Conservation (phyloP, 768 basidiomycete genomes). For the Leccinum variicolor region DNA sequence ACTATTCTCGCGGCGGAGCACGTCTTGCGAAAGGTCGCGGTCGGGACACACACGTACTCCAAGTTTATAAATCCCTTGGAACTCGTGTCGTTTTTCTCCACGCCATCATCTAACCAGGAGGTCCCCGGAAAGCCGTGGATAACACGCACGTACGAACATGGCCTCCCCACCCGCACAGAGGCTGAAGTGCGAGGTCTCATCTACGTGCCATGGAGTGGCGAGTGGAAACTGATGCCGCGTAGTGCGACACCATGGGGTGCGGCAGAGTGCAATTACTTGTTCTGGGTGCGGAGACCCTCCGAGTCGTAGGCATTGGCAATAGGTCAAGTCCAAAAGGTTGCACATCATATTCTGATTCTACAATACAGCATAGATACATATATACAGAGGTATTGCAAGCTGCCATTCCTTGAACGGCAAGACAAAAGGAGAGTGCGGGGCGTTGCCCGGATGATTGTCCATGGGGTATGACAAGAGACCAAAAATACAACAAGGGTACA, state of each 20-base stretch:
- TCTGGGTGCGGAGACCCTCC: slow-evolving; percentile 78
- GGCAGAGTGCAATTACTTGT: slow-evolving; percentile 72
- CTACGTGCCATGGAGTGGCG: slow-evolving; percentile 66
- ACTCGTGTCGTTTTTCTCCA: slow-evolving; percentile 76
- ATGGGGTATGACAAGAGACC: not conserved
- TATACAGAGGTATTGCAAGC: slow-evolving; percentile 1
- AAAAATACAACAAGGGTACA: not conserved
- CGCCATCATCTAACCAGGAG: slow-evolving; percentile 14
- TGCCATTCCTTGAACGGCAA: not conserved
- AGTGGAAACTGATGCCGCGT: slow-evolving; percentile 68
- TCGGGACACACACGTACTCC: slow-evolving; percentile 87
- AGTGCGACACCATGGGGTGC: slow-evolving; percentile 44
- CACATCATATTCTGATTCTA: slow-evolving; percentile 2
- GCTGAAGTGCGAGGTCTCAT: slow-evolving; percentile 79
- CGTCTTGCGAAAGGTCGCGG: slow-evolving; percentile 71
- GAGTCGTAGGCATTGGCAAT: slow-evolving; percentile 4
- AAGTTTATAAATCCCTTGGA: slow-evolving; percentile 91
- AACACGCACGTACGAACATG: slow-evolving; percentile 42
- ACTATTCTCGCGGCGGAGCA: slow-evolving; percentile 82
- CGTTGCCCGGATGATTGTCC: not conserved
- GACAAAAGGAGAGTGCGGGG: not conserved
- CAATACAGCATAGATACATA: slow-evolving; percentile 17
- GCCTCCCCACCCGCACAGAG: slow-evolving; percentile 56
- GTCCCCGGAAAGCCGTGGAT: slow-evolving; percentile 52
- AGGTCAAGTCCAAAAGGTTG: not conserved